Evolutionary conservation across 177 flowering plant genomes (phyloP).

Genomic region (Vitis hybrid): DNA sequence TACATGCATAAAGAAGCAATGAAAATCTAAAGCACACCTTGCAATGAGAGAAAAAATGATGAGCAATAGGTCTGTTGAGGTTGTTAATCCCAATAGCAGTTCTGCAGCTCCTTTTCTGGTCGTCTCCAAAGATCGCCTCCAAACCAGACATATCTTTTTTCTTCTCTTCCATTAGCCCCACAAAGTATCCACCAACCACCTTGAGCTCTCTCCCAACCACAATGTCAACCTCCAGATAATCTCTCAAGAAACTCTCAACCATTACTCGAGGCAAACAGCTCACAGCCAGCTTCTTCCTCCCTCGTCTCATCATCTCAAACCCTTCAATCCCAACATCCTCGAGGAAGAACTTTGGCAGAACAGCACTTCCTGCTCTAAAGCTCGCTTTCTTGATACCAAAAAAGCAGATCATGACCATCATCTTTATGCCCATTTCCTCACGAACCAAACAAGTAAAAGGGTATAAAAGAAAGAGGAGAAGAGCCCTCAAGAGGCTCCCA

Average conservation of each 20-base stretch:
- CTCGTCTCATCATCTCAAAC: slow-evolving; percentile 44
- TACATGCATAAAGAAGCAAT: not conserved
- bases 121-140: slow-evolving; percentile 22
- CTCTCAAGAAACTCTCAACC: slow-evolving; percentile 73
- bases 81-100: slow-evolving; percentile 38
- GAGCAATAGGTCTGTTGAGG: slow-evolving; percentile 26
- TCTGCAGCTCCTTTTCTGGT: slow-evolving; percentile 6
- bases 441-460: slow-evolving; percentile 48
- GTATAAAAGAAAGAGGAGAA: slow-evolving; percentile 42
- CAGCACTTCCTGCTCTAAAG: slow-evolving; percentile 54
- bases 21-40: slow-evolving; percentile 34
- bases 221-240: slow-evolving; percentile 51
- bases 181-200: slow-evolving; percentile 49
- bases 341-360: slow-evolving; percentile 69
- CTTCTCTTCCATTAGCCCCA: slow-evolving; percentile 61
- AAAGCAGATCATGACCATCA: slow-evolving; percentile 66
- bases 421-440: slow-evolving; percentile 41
- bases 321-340: slow-evolving; percentile 65
- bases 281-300: slow-evolving; percentile 43
- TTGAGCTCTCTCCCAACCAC: slow-evolving; percentile 65
- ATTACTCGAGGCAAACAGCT: slow-evolving; percentile 59
- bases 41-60: slow-evolving; percentile 50
- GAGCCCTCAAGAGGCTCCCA: slow-evolving; percentile 59
- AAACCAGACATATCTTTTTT: slow-evolving; percentile 12
- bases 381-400: slow-evolving; percentile 48